These are phyloP conservation scores for Leptographium wingfieldii DNA, from an alignment of 2,329 filamentous ascomycete species.

Conservation along the genomic window DNA sequence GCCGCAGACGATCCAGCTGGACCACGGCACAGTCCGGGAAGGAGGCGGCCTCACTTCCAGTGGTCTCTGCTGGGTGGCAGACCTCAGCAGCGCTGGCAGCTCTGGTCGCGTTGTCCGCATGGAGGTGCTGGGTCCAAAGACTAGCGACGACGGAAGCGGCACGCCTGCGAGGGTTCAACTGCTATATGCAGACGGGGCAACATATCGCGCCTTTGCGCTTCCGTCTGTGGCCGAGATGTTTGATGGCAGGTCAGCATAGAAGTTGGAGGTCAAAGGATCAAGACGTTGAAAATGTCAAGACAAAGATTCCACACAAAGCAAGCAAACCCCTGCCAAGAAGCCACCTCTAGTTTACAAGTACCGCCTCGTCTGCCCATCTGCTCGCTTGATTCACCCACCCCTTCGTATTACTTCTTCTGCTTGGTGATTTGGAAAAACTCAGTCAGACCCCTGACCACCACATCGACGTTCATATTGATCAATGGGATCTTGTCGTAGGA, in stretches of 20 bases:
- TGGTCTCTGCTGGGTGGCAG: slow-evolving; percentile 8
- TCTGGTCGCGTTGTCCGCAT: slow-evolving; percentile 24
- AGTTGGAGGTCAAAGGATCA: too few relatives aligned
- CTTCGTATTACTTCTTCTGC: slow-evolving; percentile 23
- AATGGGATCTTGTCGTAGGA: slow-evolving; percentile 73
- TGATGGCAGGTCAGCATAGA: neutral
- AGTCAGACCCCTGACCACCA: slow-evolving; percentile 64
- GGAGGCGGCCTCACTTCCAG: neutral
- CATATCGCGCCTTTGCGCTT: slow-evolving; percentile 35
- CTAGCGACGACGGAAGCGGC: slow-evolving; percentile 13
- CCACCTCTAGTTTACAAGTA: neutral
- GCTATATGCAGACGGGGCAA: slow-evolving; percentile 32
- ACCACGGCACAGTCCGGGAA: neutral
- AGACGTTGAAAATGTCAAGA: neutral
- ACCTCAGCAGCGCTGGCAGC: slow-evolving; percentile 1
- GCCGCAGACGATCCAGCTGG: neutral
- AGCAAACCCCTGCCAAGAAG: neutral
- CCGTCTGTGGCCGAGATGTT: slow-evolving; percentile 16
- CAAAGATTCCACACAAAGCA: neutral
- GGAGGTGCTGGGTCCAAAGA: slow-evolving; percentile 34
- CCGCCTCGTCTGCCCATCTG: too few relatives aligned
- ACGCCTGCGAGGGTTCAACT: slow-evolving; percentile 38
- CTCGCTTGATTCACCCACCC: neutral
- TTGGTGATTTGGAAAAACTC: slow-evolving; percentile 69
- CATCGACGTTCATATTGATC: slow-evolving; percentile 78